These are phyloP conservation scores for Dictyostelium discoideum DNA, from an alignment of 78 protist species.

Conservation along the genomic window DNA sequence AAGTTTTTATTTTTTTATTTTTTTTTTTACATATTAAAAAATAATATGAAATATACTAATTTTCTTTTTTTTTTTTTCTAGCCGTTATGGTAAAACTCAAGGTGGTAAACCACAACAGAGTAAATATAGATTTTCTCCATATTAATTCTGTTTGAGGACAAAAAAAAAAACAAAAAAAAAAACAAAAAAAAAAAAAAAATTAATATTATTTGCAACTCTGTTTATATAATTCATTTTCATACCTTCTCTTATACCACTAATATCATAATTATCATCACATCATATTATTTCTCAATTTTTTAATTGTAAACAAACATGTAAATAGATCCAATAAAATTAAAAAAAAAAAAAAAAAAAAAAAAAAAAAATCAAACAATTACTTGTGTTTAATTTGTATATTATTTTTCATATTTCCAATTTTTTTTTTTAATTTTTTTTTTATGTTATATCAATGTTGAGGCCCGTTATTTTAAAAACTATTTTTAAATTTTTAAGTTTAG, in stretches of 20 bases:
- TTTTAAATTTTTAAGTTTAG: background rate
- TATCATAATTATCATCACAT: background rate
- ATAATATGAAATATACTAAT: background rate
- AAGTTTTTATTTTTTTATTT: background rate
- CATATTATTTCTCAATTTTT: background rate
- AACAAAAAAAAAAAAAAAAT: background rate
- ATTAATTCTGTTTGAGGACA: background rate
- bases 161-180: background rate
- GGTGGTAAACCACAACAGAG: conserved; percentile 16
- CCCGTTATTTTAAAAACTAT: background rate
- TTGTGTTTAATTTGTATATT: background rate
- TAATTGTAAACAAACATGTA: conserved; percentile 1
- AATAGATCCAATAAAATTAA: background rate
- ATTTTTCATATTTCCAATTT: background rate
- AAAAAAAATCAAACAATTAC: background rate
- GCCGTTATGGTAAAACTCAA: background rate
- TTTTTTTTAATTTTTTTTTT: background rate
- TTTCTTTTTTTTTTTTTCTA: background rate
- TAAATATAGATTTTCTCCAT: conserved; percentile 39
- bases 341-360: background rate
- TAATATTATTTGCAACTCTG: background rate
- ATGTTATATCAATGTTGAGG: background rate
- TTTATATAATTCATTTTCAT: background rate
- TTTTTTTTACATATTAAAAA: background rate
- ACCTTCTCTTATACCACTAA: background rate